Evolutionary conservation across 345 rosid species (phyloP).

Genomic region (Brassica nigra): DNA sequence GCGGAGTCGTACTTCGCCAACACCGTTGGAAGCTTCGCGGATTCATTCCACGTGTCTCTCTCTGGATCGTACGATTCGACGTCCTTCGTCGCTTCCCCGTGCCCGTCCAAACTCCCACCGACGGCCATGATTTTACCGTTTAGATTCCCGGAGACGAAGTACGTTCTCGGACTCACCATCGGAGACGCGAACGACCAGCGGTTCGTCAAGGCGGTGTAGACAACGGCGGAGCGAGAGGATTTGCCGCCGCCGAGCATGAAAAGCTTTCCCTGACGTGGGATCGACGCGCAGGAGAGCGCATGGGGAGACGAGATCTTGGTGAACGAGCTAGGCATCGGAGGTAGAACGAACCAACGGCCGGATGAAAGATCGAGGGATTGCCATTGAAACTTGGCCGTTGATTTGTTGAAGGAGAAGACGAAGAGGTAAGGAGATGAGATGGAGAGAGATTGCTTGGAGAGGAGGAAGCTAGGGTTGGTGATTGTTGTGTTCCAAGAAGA

Average conservation of each 20-base stretch:
- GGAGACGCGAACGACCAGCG: constrained; percentile 60
- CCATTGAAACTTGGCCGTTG: constrained; percentile 70
- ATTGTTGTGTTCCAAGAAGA: constrained; percentile 67
- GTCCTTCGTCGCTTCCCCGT: constrained; percentile 42
- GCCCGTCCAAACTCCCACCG: constrained; percentile 53
- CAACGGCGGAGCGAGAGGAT: constrained; percentile 38
- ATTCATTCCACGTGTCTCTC: constrained; percentile 52
- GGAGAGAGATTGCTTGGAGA: constrained; percentile 51
- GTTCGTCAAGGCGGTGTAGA: constrained; percentile 55
- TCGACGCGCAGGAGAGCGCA: constrained; percentile 63
- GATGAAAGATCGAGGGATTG: constrained; percentile 66
- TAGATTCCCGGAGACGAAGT: constrained; percentile 50
- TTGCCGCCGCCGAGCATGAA: constrained; percentile 68
- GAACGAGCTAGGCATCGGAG: constrained; percentile 66
- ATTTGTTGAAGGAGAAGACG: constrained; percentile 59
- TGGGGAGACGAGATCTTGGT: constrained; percentile 48
- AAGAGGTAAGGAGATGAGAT: constrained; percentile 56
- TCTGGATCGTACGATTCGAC: constrained; percentile 59
- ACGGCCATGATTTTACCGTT: constrained; percentile 59
- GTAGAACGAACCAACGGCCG: constrained; percentile 64
- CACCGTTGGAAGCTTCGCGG: constrained; percentile 42
- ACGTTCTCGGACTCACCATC: constrained; percentile 59
- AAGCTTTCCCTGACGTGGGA: constrained; percentile 61
- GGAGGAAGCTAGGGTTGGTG: constrained; percentile 49
- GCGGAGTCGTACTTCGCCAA: constrained; percentile 71